These are phyloP conservation scores for Hypoxylon sp. DNA, from an alignment of 2,329 filamentous ascomycete species.

Conservation along the genomic window DNA sequence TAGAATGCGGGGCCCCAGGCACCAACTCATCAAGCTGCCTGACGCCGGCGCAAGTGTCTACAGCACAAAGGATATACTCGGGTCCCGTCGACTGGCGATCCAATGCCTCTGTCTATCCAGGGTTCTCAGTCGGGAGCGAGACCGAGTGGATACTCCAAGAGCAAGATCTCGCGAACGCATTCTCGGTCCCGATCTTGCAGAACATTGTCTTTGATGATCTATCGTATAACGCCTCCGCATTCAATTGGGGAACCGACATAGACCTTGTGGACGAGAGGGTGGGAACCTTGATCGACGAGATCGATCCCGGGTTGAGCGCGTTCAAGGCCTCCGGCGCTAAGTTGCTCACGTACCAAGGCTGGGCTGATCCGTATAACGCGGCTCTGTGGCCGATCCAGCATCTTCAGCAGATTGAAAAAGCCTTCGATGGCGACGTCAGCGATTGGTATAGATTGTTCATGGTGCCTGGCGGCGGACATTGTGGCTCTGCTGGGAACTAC, in stretches of 20 bases:
- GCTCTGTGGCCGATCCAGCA: conserved; percentile 50
- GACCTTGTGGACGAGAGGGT: conserved; percentile 45
- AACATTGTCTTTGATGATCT: conserved; percentile 52
- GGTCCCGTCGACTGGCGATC: conserved; percentile 31
- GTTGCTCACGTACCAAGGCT: conserved; percentile 51
- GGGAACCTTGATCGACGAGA: conserved; percentile 50
- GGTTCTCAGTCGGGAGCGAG: conserved; percentile 52
- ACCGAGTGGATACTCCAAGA: conserved; percentile 50
- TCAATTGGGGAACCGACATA: conserved; percentile 51
- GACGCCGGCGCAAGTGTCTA: conserved; percentile 43
- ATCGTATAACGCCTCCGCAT: conserved; percentile 46
- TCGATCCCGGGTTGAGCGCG: conserved; percentile 33
- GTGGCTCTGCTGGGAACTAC: conserved; percentile 46
- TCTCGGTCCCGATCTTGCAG: conserved; percentile 51
- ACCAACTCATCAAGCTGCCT: conserved; percentile 42
- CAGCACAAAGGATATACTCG: conserved; percentile 45
- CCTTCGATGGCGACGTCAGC: conserved; percentile 38
- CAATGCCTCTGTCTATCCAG: conserved; percentile 48
- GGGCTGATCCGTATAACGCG: conserved; percentile 50
- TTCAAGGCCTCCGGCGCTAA: conserved; percentile 48
- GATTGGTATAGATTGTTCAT: conserved; percentile 50
- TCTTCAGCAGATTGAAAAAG: conserved; percentile 46
- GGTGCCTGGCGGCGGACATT: conserved; percentile 52
- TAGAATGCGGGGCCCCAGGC: conserved; percentile 41
- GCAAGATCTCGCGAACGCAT: conserved; percentile 46